phyloP scores from a whole-genome alignment of 805 yeast species.

The Candida ascalaphidarum region DNA sequence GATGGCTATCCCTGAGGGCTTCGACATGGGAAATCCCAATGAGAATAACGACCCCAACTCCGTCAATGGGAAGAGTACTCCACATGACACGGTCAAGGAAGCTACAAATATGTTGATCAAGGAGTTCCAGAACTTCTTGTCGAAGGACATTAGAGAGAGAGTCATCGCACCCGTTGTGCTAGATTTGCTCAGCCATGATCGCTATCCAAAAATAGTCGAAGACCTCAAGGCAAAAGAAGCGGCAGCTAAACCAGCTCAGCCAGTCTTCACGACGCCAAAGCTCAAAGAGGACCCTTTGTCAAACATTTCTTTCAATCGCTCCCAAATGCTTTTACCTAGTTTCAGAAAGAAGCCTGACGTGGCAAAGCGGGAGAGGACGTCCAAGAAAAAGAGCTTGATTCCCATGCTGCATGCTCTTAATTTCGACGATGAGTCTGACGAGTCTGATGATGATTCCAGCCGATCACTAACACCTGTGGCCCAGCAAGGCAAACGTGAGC shows the following conservation, averaged over 20 bases:
- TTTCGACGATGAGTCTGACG: conserved; percentile 26
- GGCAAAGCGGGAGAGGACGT: conserved; percentile 1
- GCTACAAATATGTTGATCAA: conserved; percentile 50
- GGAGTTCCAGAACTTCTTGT: conserved; percentile 55
- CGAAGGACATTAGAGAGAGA: conserved; percentile 68
- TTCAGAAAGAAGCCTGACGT: conserved; percentile 23
- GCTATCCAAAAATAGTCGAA: conserved; percentile 41
- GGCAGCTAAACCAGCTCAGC: conserved; percentile 7
- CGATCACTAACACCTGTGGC: conserved; percentile 27
- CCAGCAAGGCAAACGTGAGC: conserved; percentile 19
- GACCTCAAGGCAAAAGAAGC: conserved; percentile 24
- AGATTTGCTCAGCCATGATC: conserved; percentile 49
- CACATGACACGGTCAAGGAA: conserved; percentile 42
- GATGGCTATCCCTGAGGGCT: conserved; percentile 41
- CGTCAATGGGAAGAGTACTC: conserved; percentile 3
- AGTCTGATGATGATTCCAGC: conserved; percentile 23
- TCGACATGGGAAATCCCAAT: conserved; percentile 11
- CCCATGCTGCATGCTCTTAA: conserved; percentile 52
- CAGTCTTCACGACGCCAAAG: too few relatives aligned
- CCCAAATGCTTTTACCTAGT: conserved; percentile 17
- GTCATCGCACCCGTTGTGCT: conserved; percentile 62
- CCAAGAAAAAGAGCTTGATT: conserved; percentile 15
- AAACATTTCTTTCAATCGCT: too few relatives aligned
- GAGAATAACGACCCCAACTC: conserved; percentile 7
- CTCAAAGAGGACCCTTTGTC: too few relatives aligned